Conservation (phyloP, 805 yeast genomes). For the Candida ulmi region DNA sequence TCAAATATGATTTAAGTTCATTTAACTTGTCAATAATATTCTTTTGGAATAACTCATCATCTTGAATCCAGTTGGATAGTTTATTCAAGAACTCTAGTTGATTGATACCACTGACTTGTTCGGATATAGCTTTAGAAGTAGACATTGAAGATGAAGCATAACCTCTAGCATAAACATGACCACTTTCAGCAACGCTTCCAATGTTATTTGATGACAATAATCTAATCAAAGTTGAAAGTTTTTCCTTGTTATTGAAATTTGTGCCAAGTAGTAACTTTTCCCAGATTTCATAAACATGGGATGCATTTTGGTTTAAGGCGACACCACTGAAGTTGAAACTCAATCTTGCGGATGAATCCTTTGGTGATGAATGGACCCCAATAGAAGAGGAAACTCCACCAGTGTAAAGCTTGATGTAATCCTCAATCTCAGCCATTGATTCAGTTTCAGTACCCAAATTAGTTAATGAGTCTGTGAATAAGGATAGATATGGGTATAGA, state of each 20-base stretch:
- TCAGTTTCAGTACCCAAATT: constrained; percentile 77
- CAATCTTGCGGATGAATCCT: constrained; percentile 43
- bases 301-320: constrained; percentile 60
- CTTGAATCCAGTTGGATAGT: constrained; percentile 45
- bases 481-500: constrained; percentile 63
- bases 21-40: constrained; percentile 63
- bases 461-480: constrained; percentile 75
- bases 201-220: constrained; percentile 71
- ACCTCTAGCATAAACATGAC: constrained; percentile 77
- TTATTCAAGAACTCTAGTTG: constrained; percentile 68
- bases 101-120: constrained; percentile 65
- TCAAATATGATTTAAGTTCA: constrained; percentile 41
- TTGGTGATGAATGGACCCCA: constrained; percentile 51
- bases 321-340: constrained; percentile 60
- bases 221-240: constrained; percentile 67
- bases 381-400: constrained; percentile 77
- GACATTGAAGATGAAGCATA: constrained; percentile 62
- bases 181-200: constrained; percentile 77
- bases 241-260: constrained; percentile 59
- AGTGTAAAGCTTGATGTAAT: constrained; percentile 72
- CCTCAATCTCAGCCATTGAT: constrained; percentile 76
- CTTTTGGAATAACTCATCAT: constrained; percentile 40
- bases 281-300: constrained; percentile 60
- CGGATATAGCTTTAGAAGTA: constrained; percentile 52
- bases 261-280: constrained; percentile 63